phyloP scores from a whole-genome alignment of 192 early-diverging fungal genomes.

The Coemansia sp. region DNA sequence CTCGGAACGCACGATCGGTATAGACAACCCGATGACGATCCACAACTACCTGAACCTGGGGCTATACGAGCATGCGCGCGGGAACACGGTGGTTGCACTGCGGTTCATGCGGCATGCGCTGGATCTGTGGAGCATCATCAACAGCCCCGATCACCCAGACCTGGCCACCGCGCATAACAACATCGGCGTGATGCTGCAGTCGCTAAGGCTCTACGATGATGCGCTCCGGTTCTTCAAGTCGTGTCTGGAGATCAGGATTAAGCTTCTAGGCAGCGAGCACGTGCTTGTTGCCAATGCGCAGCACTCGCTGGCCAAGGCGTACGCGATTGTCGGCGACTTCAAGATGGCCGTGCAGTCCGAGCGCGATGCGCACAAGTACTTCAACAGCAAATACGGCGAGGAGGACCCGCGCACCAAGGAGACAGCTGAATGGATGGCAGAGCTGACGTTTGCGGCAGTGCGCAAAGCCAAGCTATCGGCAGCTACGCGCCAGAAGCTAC shows the following conservation, averaged over 20 bases:
- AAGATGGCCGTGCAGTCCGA: slow-evolving; percentile 72
- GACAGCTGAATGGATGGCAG: slow-evolving; percentile 64
- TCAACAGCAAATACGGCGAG: slow-evolving; percentile 60
- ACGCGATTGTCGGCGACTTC: slow-evolving; percentile 72
- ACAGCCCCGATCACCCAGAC: slow-evolving; percentile 76
- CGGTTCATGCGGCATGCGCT: slow-evolving; percentile 80
- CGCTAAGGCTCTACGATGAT: slow-evolving; percentile 60
- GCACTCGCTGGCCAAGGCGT: slow-evolving; percentile 77
- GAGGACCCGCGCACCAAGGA: slow-evolving; percentile 75
- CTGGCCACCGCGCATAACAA: slow-evolving; percentile 73
- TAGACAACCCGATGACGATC: slow-evolving; percentile 84
- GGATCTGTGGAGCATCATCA: slow-evolving; percentile 77
- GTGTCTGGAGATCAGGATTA: slow-evolving; percentile 66
- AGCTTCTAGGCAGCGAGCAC: slow-evolving; percentile 68
- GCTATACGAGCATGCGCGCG: slow-evolving; percentile 83
- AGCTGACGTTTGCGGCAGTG: slow-evolving; percentile 64
- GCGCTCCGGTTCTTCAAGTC: slow-evolving; percentile 72
- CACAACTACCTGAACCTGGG: slow-evolving; percentile 91
- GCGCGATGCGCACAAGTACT: slow-evolving; percentile 65
- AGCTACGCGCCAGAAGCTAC: slow-evolving; percentile 36
- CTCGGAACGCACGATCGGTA: slow-evolving; percentile 78
- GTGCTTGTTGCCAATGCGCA: slow-evolving; percentile 65
- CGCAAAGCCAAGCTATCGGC: slow-evolving; percentile 52
- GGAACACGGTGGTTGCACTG: slow-evolving; percentile 66
- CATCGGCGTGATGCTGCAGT: slow-evolving; percentile 75